Evolutionary conservation across 2,329 filamentous ascomycete species (phyloP).

Genomic region (Fusarium illudens): DNA sequence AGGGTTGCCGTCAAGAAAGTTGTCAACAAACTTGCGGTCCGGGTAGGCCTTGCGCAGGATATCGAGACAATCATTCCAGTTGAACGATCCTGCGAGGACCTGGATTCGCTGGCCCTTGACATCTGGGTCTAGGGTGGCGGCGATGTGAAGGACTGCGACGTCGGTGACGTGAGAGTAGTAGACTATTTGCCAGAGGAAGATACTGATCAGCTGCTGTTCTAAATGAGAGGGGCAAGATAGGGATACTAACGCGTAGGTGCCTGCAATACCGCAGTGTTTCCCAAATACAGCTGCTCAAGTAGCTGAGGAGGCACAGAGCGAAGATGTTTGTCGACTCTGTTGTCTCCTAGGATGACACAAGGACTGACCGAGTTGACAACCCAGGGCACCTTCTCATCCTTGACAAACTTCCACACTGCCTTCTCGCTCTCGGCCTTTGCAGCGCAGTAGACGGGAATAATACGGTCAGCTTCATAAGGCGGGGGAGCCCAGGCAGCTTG

Average conservation of each 20-base stretch:
- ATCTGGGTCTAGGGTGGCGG: constrained; percentile 24
- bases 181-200: constrained; percentile 1
- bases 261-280: constrained; percentile 9
- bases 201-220: neutral
- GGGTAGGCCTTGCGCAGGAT: constrained; percentile 27
- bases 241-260: constrained; percentile 18
- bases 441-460: constrained; percentile 15
- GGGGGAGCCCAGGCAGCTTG: constrained; percentile 25
- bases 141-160: constrained; percentile 26
- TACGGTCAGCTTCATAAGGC: constrained; percentile 19
- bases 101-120: constrained; percentile 22
- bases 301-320: constrained; percentile 29
- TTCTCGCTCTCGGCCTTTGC: constrained; percentile 30
- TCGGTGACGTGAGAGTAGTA: constrained; percentile 36
- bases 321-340: constrained; percentile 17
- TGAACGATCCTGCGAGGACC: constrained; percentile 11
- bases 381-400: constrained; percentile 27
- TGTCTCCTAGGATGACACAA: constrained; percentile 22
- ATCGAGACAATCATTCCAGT: constrained; percentile 28
- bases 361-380: constrained; percentile 32
- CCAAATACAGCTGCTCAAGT: constrained; percentile 28
- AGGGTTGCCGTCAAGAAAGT: constrained; percentile 24
- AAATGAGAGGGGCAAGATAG: neutral
- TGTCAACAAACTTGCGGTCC: constrained; percentile 4
- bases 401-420: constrained; percentile 33